phyloP scores from a whole-genome alignment of 257 asterid genomes.

The Coffea eugenioides region DNA sequence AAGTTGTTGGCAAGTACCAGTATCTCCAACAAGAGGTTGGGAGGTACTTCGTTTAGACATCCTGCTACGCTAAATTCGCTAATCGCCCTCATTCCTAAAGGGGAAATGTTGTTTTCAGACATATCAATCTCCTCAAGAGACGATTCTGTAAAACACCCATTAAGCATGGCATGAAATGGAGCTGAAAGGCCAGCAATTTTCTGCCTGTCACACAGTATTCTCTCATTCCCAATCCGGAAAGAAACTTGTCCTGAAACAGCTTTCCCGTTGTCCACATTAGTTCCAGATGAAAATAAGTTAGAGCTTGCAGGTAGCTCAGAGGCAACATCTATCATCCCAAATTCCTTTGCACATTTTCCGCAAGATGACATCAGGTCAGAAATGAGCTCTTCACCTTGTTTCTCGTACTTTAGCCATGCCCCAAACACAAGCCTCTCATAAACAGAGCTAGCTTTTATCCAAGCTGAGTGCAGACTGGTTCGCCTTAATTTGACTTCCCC shows the following conservation, averaged over 20 bases:
- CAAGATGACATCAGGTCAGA: constrained; percentile 75
- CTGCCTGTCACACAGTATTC: constrained; percentile 66
- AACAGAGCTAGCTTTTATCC: constrained; percentile 65
- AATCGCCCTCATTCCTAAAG: constrained; percentile 64
- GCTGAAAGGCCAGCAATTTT: constrained; percentile 76
- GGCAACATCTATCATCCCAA: constrained; percentile 64
- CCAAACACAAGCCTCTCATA: constrained; percentile 83
- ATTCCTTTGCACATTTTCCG: constrained; percentile 80
- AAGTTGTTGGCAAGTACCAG: constrained; percentile 89
- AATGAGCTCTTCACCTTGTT: constrained; percentile 76
- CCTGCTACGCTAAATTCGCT: constrained; percentile 60
- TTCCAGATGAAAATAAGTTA: constrained; percentile 22
- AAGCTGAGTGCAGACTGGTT: constrained; percentile 90
- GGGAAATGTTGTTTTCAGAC: constrained; percentile 78
- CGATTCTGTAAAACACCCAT: constrained; percentile 86
- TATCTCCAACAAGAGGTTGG: constrained; percentile 72
- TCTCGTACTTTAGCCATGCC: constrained; percentile 93
- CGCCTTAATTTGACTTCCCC: constrained; percentile 90
- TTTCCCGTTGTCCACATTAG: constrained; percentile 7
- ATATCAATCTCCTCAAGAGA: constrained; percentile 68
- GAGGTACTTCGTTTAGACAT: constrained; percentile 45
- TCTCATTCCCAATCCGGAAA: constrained; percentile 69
- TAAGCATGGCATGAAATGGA: constrained; percentile 93
- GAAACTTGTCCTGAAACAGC: constrained; percentile 44
- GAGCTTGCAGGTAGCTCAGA: constrained; percentile 55